Evolutionary conservation across 768 basidiomycete genomes (phyloP), one percentile per base, ranked within the genome.

Genomic region (Myochromella boudieri): DNA sequence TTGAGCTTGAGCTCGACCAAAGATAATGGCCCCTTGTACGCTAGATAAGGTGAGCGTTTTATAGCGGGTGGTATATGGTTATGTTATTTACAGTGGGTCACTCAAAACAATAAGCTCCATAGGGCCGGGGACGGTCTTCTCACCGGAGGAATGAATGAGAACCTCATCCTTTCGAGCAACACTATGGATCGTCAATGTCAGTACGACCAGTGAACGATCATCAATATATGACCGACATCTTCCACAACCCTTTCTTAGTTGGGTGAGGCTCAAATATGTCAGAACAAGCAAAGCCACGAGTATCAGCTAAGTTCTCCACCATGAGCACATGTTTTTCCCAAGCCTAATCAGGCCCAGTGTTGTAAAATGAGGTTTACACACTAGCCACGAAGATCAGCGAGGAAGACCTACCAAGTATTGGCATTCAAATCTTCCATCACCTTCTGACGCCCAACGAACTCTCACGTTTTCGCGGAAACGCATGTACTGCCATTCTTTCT

Each of bases 131-230:
- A 69, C 66, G 1, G 66, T 68, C 43, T 69, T 69, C 46, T 67
- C 66, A 11, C 68, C 68, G 18, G 64, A 64, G 6, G 66, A 59
- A 42, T 65, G 66, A 7, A 68, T 62, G 36, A 68, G 62, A n/a
- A 69, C 67, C 42, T 69, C 69, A 61, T 74, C 55, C 47, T 69
- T 55, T 14, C 76, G 62, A 22, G 72, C 72, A 24, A 73, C 60
- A 12, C 68, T 74, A 38, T 0, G 5, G 12, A 25, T 14, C 8
- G 15, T 3, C 11, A 12, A 36, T 37, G 44, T 34, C 34, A 22
- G 18, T n/a, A n/a, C n/a, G n/a, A n/a, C n/a, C n/a, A n/a, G n/a
- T n/a, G n/a, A n/a, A n/a, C n/a, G n/a, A n/a, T n/a, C n/a, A n/a
- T n/a, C n/a, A n/a, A n/a, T 12, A 17, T 31, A n/a, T n/a, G 15